Evolutionary conservation across 2,329 filamentous ascomycete species (phyloP).

Genomic region (Pseudofabraea citricarpa): DNA sequence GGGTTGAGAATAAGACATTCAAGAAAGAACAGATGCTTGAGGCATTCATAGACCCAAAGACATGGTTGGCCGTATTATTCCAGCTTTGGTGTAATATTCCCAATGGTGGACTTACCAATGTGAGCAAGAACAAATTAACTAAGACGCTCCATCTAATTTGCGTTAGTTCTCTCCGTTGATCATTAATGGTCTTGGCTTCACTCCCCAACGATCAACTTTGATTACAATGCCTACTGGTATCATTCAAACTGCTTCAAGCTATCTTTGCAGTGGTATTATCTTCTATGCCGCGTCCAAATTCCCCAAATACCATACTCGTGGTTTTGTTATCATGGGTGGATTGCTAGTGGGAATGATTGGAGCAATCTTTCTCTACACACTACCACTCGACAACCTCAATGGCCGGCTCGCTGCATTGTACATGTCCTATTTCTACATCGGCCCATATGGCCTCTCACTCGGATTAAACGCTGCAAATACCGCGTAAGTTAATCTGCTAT

Average conservation of each 20-base stretch:
- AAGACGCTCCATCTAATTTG: background rate
- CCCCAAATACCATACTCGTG: slow-evolving; percentile 13
- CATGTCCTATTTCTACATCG: slow-evolving; percentile 30
- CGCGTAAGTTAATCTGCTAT: slow-evolving; percentile 31
- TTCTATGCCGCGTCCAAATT: slow-evolving; percentile 10
- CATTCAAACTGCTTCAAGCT: slow-evolving; percentile 13
- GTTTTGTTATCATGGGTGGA: slow-evolving; percentile 23
- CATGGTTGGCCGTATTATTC: slow-evolving; percentile 22
- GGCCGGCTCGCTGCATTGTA: slow-evolving; percentile 29
- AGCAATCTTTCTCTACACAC: slow-evolving; percentile 27
- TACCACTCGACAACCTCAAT: slow-evolving; percentile 26
- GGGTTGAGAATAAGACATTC: slow-evolving; percentile 46
- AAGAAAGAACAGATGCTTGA: slow-evolving; percentile 45
- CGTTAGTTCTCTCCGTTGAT: slow-evolving; percentile 22
- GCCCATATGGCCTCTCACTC: slow-evolving; percentile 20
- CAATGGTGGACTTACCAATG: slow-evolving; percentile 11
- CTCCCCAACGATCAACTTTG: slow-evolving; percentile 27
- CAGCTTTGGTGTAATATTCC: slow-evolving; percentile 32
- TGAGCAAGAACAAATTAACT: too few relatives aligned
- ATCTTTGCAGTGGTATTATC: slow-evolving; percentile 13
- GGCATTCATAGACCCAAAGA: slow-evolving; percentile 35
- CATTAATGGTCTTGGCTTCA: slow-evolving; percentile 32
- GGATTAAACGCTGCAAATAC: slow-evolving; percentile 39
- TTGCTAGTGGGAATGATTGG: slow-evolving; percentile 29
- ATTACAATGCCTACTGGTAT: slow-evolving; percentile 60